A percentile compares a stretch with the other conserved stretches of the same genome.
These are phyloP conservation scores for Mycena rebaudengoi DNA, from an alignment of 768 basidiomycete genomes.

Conservation along the genomic window DNA sequence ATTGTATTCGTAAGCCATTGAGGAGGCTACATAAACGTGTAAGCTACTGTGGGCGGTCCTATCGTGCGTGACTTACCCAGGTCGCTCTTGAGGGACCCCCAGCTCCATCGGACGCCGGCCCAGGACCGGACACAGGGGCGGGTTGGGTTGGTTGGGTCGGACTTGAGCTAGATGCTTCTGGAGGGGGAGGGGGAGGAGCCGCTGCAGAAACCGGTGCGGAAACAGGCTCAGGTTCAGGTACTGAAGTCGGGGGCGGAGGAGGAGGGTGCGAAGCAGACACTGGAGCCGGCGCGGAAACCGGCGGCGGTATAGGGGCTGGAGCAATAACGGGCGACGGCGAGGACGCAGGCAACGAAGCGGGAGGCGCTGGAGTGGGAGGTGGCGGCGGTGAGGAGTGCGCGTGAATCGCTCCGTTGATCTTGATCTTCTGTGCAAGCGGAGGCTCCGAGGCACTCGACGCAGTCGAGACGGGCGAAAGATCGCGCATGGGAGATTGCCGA, in stretches of 20 bases:
- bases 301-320: neutral
- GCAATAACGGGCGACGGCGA: neutral
- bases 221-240: neutral
- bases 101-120: too few species aligned
- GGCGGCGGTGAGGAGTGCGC: neutral
- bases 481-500: constrained; percentile 49
- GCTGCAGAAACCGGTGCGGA: neutral
- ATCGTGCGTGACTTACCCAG: neutral
- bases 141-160: neutral
- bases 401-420: constrained; percentile 28
- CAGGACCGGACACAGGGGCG: constrained; percentile 8
- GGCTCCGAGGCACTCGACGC: constrained; percentile 79
- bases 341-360: neutral
- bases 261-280: neutral
- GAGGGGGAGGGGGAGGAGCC: neutral
- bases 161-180: neutral
- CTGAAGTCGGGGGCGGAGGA: too few species aligned
- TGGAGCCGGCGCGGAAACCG: neutral
- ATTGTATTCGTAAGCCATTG: constrained; percentile 72
- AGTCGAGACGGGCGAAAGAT: constrained; percentile 75
- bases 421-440: constrained; percentile 53
- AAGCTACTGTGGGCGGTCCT: neutral
- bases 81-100: too few species aligned
- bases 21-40: constrained; percentile 7
- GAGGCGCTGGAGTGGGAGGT: neutral